These are phyloP conservation scores for Scleroderma citrinum DNA, from an alignment of 768 basidiomycete genomes.

Conservation along the genomic window DNA sequence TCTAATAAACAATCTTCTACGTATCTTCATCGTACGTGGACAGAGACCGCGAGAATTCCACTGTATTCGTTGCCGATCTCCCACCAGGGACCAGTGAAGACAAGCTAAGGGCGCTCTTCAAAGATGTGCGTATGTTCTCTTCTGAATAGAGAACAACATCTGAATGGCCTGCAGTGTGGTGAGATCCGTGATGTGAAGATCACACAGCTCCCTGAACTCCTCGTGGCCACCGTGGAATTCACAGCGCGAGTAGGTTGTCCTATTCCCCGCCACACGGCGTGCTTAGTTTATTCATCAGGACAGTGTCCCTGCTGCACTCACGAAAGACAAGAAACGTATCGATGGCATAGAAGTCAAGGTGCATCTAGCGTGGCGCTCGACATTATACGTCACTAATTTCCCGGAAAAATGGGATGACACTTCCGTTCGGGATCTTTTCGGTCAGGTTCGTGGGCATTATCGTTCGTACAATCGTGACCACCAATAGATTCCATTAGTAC, in stretches of 20 bases:
- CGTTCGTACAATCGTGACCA: not conserved
- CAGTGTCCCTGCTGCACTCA: constrained; percentile 77
- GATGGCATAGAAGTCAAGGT: constrained; percentile 73
- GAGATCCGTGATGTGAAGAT: constrained; percentile 79
- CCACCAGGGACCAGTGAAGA: constrained; percentile 51
- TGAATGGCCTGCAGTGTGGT: constrained; percentile 63
- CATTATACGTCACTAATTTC: constrained; percentile 95
- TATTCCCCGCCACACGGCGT: not conserved
- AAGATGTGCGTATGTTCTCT: constrained; percentile 58
- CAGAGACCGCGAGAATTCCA: constrained; percentile 94
- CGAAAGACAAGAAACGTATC: constrained; percentile 91
- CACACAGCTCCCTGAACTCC: constrained; percentile 46
- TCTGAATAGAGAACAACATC: not conserved
- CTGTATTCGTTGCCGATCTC: constrained; percentile 80
- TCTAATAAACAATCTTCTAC: not conserved
- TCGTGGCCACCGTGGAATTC: constrained; percentile 91
- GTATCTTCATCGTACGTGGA: not conserved
- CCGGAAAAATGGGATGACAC: constrained; percentile 78
- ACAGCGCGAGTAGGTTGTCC: constrained; percentile 38
- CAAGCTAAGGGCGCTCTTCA: constrained; percentile 70
- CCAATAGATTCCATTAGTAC: constrained; percentile 44
- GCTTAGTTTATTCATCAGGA: constrained; percentile 42
- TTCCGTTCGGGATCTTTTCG: constrained; percentile 70
- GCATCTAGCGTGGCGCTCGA: constrained; percentile 89
- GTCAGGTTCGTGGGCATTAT: constrained; percentile 44